Percentiles rank a stretch among this genome's conserved stretches.
Conservation (phyloP, 495 filamentous ascomycete species). For the Lepraria neglecta region DNA sequence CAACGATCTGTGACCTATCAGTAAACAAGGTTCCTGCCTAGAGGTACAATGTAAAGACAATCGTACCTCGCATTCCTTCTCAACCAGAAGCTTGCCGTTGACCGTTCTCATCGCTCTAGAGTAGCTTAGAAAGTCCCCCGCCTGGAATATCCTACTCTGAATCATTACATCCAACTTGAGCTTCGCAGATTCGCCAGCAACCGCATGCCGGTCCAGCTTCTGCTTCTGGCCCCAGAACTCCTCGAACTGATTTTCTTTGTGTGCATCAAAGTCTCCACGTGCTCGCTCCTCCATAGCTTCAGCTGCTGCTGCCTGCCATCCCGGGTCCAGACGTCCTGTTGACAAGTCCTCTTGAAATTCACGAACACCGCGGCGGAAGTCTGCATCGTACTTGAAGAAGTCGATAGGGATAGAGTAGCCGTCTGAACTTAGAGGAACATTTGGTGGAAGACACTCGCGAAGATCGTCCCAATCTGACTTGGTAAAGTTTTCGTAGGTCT, state of each 20-base stretch:
- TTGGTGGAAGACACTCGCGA: constrained; percentile 50
- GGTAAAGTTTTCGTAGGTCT: constrained; percentile 53
- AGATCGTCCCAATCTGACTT: constrained; percentile 51
- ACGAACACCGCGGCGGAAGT: constrained; percentile 44
- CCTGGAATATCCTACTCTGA: constrained; percentile 41
- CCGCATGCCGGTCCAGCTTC: constrained; percentile 34
- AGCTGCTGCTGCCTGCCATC: constrained; percentile 61
- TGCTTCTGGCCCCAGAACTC: constrained; percentile 65
- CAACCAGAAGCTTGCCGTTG: constrained; percentile 34
- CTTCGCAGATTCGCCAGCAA: constrained; percentile 45
- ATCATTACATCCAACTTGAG: constrained; percentile 45
- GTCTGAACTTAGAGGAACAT: constrained; percentile 37
- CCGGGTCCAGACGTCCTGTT: constrained; percentile 54
- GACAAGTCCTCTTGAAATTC: constrained; percentile 56
- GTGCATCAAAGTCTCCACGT: constrained; percentile 64
- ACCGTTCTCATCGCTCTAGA: constrained; percentile 32
- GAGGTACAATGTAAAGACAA: background rate
- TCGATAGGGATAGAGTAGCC: constrained; percentile 36
- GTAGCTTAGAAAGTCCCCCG: constrained; percentile 49
- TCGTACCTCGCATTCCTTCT: constrained; percentile 47
- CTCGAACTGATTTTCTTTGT: constrained; percentile 60
- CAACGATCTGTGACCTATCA: constrained; percentile 34
- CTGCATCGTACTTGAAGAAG: constrained; percentile 47
- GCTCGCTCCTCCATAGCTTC: constrained; percentile 54
- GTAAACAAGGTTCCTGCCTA: background rate